A percentile compares a stretch with the other conserved stretches of the same genome.
Evolutionary conservation across 1,284 basidiomycete genomes (phyloP).

Genomic region (Anthracocystis walkeri): DNA sequence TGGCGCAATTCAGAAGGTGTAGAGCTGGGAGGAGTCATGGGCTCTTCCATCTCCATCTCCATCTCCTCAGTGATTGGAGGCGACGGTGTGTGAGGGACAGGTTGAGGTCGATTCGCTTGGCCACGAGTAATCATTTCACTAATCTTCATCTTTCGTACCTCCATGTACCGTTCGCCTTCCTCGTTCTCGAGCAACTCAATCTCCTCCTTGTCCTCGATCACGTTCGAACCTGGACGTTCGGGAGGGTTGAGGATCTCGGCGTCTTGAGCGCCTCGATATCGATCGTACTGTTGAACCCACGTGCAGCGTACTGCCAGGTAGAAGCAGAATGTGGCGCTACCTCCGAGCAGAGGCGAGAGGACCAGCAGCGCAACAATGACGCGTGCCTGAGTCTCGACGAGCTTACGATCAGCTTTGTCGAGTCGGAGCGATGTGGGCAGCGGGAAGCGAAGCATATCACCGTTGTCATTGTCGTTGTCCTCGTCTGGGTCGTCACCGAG

Average conservation of each 20-base stretch:
- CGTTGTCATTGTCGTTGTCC: background rate
- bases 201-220: slow-evolving; percentile 72
- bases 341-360: slow-evolving; percentile 39
- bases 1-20: background rate
- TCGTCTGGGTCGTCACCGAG: slow-evolving; percentile 2
- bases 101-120: background rate
- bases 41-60: background rate
- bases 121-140: slow-evolving; percentile 1
- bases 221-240: slow-evolving; percentile 28
- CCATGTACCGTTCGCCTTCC: slow-evolving; percentile 32
- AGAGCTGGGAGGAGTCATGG: slow-evolving; percentile 4
- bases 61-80: background rate
- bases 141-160: slow-evolving; percentile 29
- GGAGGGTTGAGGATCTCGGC: slow-evolving; percentile 8
- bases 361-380: slow-evolving; percentile 17
- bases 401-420: slow-evolving; percentile 18
- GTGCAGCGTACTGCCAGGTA: slow-evolving; percentile 37
- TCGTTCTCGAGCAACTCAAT: slow-evolving; percentile 66
- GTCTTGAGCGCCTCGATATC: slow-evolving; percentile 8
- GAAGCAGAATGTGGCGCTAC: slow-evolving; percentile 33
- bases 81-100: background rate
- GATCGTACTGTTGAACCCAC: slow-evolving; percentile 31
- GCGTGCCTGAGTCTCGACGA: slow-evolving; percentile 42
- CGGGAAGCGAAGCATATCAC: background rate
- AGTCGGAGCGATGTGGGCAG: slow-evolving; percentile 10